Evolutionary conservation across 1,139 yeast genomes (phyloP).

Genomic region (Groenewaldozyma sp.): DNA sequence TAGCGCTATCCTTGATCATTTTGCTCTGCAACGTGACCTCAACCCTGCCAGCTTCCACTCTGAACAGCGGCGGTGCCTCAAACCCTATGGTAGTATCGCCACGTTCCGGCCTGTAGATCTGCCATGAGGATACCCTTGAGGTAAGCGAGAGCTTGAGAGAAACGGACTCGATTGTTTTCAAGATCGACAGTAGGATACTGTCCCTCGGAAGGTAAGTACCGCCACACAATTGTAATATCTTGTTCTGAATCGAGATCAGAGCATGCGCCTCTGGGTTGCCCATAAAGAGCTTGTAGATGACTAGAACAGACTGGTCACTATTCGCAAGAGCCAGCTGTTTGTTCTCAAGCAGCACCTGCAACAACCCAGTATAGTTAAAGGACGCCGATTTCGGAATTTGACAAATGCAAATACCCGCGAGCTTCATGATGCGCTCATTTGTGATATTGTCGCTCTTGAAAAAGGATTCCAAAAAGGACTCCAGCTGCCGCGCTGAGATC

Average conservation of each 20-base stretch:
- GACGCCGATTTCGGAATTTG: constrained; percentile 26
- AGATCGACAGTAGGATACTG: constrained; percentile 44
- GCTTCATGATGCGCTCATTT: constrained; percentile 35
- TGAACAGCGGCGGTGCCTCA: constrained; percentile 1
- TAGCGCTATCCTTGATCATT: constrained; percentile 42
- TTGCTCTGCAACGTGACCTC: constrained; percentile 13
- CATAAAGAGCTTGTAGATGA: constrained; percentile 22
- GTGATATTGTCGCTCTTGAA: constrained; percentile 41
- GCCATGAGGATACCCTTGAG: not conserved
- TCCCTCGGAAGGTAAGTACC: constrained; percentile 62
- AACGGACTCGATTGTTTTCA: constrained; percentile 48
- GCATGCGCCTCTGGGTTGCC: constrained; percentile 43
- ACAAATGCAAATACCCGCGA: constrained; percentile 34
- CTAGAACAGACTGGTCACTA: constrained; percentile 9
- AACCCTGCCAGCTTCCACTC: not conserved
- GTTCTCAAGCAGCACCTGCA: constrained; percentile 59
- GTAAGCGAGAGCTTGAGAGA: constrained; percentile 21
- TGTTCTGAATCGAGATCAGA: constrained; percentile 38
- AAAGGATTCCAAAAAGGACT: constrained; percentile 61
- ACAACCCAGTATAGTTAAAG: constrained; percentile 42
- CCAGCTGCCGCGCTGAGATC: constrained; percentile 42
- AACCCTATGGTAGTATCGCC: not conserved
- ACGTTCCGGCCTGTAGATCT: not conserved
- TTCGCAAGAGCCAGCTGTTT: constrained; percentile 18
- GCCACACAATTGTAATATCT: constrained; percentile 42